Conservation (phyloP, 129 eudicot genomes). For the Saposhnikovia divaricata region DNA sequence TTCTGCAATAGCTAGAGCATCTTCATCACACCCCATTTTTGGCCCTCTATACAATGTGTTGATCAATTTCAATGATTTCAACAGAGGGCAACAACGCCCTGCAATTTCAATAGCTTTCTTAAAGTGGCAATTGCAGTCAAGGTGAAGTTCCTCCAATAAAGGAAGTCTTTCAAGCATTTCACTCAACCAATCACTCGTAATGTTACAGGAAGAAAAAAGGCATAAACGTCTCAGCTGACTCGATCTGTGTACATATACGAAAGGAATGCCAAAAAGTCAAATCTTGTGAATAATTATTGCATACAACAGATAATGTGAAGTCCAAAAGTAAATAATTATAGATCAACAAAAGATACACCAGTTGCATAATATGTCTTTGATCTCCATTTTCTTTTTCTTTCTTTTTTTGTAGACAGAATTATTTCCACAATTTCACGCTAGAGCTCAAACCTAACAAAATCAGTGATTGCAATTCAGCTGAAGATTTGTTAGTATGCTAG, state of each 20-base stretch:
- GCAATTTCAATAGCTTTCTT: slow-evolving; percentile 26
- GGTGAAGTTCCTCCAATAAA: slow-evolving; percentile 48
- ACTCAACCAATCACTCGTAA: slow-evolving; percentile 21
- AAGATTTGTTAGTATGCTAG: too few relatives aligned
- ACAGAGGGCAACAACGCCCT: slow-evolving; percentile 35
- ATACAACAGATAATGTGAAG: too few relatives aligned
- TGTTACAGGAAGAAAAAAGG: slow-evolving; percentile 23
- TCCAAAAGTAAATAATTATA: too few relatives aligned
- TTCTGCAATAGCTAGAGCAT: slow-evolving; percentile 51
- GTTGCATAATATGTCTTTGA: not conserved
- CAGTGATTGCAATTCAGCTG: not conserved
- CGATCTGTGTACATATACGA: slow-evolving; percentile 31
- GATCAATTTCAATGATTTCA: slow-evolving; percentile 45
- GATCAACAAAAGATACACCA: not conserved
- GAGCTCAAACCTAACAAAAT: not conserved
- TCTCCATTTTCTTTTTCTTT: not conserved
- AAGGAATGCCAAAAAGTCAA: not conserved
- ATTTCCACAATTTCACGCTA: not conserved
- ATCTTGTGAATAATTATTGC: not conserved
- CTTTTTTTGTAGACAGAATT: too few relatives aligned
- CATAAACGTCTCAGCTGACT: slow-evolving; percentile 35
- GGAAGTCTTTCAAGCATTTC: slow-evolving; percentile 35
- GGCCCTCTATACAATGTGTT: slow-evolving; percentile 14
- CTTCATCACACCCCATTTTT: slow-evolving; percentile 26
- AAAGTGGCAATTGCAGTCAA: slow-evolving; percentile 17